phyloP scores from a whole-genome alignment of 2,329 filamentous ascomycete species.

The Aspergillus sp. region DNA sequence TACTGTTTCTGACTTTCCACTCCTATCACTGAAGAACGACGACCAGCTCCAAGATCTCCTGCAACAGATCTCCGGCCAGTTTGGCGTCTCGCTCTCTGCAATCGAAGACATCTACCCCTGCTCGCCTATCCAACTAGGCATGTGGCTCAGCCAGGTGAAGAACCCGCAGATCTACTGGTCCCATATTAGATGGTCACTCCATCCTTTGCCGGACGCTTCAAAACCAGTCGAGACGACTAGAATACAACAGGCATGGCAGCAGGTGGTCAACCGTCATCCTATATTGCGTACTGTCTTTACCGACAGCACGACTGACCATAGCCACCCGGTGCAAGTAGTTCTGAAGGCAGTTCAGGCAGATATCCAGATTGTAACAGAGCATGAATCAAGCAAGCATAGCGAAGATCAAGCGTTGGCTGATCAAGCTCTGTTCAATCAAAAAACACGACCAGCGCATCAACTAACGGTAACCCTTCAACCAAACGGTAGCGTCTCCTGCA shows the following conservation, averaged over 20 bases:
- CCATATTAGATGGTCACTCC: too few species aligned
- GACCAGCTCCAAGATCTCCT: too few species aligned
- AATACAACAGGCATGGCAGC: constrained; percentile 22
- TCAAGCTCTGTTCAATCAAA: too few species aligned
- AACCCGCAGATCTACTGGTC: not conserved
- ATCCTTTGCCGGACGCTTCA: not conserved
- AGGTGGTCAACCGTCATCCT: constrained; percentile 27
- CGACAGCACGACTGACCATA: constrained; percentile 22
- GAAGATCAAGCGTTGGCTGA: too few species aligned
- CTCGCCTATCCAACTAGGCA: constrained; percentile 20
- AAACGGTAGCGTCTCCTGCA: constrained; percentile 13
- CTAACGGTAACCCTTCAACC: too few species aligned
- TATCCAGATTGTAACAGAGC: too few species aligned
- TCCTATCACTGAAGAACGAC: not conserved
- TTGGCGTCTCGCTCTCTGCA: constrained; percentile 6
- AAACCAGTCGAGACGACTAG: not conserved
- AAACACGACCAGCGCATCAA: too few species aligned
- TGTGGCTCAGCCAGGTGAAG: constrained; percentile 7
- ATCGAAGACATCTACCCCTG: constrained; percentile 18
- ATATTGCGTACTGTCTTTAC: constrained; percentile 31
- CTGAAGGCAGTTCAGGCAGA: constrained; percentile 12
- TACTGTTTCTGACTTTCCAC: constrained; percentile 9
- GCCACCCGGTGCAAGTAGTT: constrained; percentile 33
- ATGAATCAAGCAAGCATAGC: too few species aligned
- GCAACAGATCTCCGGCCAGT: too few species aligned